Conservation (phyloP, 1,284 basidiomycete genomes). For the Ganoderma resinaceum region DNA sequence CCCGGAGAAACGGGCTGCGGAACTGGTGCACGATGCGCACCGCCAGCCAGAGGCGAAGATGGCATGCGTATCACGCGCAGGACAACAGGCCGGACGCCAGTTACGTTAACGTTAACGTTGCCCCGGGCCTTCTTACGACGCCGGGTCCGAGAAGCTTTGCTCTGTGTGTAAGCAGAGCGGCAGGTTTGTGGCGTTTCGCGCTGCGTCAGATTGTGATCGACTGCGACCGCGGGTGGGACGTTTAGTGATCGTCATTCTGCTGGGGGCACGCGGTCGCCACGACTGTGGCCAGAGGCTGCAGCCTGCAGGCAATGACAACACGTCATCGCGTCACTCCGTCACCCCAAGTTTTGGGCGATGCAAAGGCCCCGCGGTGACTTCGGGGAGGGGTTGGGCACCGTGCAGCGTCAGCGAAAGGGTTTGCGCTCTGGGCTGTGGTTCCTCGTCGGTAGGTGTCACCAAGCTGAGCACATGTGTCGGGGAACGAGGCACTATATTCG, state of each 20-base stretch:
- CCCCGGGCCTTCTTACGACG: background rate
- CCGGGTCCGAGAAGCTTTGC: background rate
- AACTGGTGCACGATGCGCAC: background rate
- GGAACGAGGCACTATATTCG: background rate
- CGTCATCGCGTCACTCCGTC: background rate
- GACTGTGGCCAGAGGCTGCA: background rate
- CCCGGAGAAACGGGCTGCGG: background rate
- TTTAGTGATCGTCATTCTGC: background rate
- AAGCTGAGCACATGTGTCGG: background rate
- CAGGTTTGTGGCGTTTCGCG: background rate
- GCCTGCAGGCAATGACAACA: background rate
- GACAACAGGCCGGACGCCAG: background rate
- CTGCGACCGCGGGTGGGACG: background rate
- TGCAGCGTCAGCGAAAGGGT: background rate
- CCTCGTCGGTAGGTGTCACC: background rate
- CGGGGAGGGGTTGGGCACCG: background rate
- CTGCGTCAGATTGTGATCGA: background rate
- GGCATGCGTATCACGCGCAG: background rate
- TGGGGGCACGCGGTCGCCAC: background rate
- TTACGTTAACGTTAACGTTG: background rate
- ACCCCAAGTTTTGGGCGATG: background rate
- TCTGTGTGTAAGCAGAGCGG: background rate
- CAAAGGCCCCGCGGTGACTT: background rate
- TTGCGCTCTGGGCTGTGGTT: background rate
- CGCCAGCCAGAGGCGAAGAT: background rate